phyloP scores from a whole-genome alignment of 2,329 filamentous ascomycete genomes.

The Gaeumannomyces sp. region DNA sequence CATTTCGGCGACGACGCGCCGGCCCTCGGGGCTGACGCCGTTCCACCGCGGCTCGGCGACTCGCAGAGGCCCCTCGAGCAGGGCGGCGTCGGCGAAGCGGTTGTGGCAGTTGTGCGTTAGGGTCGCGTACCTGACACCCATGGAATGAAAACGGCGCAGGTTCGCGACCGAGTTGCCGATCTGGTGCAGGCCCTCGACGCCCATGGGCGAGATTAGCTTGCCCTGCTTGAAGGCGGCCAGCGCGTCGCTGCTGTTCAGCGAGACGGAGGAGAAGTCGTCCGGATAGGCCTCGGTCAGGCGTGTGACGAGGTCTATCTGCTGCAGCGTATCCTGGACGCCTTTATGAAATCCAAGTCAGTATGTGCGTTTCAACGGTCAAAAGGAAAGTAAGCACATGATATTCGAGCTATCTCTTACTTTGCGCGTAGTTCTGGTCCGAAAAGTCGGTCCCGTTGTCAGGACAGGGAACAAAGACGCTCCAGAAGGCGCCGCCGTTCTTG shows the following conservation, averaged over 20 bases:
- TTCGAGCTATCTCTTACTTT: constrained; percentile 42
- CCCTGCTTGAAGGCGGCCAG: constrained; percentile 51
- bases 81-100: constrained; percentile 76
- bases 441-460: constrained; percentile 68
- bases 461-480: constrained; percentile 80
- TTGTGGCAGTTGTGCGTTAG: constrained; percentile 95
- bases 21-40: constrained; percentile 68
- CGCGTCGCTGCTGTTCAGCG: constrained; percentile 54
- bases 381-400: not conserved
- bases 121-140: constrained; percentile 83
- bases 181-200: constrained; percentile 85
- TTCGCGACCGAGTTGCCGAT: constrained; percentile 79
- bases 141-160: constrained; percentile 65
- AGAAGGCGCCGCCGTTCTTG: constrained; percentile 78
- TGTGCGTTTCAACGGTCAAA: not conserved
- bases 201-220: constrained; percentile 70
- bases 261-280: constrained; percentile 57
- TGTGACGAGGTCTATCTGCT: constrained; percentile 39
- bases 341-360: not conserved
- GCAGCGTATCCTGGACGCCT: constrained; percentile 19
- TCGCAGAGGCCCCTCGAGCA: constrained; percentile 47
- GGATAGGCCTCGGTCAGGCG: constrained; percentile 60
- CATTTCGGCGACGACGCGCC: constrained; percentile 74
- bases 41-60: constrained; percentile 55
- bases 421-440: constrained; percentile 63